These are phyloP conservation scores for Tephrocybe sp. DNA, from an alignment of 768 basidiomycete species.

Conservation along the genomic window DNA sequence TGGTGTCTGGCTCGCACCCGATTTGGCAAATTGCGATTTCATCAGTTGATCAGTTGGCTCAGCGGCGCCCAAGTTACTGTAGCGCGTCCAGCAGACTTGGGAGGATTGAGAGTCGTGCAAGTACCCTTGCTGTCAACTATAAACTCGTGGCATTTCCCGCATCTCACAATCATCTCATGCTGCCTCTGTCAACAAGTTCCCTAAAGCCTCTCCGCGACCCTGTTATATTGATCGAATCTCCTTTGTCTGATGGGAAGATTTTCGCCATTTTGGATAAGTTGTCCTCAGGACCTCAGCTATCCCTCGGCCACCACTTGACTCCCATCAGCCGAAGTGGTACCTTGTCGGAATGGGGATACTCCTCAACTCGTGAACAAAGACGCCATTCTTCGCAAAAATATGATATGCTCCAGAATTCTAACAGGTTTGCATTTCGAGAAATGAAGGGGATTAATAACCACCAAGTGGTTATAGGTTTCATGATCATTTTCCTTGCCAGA, in stretches of 20 bases:
- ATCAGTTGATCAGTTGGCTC: conserved; percentile 1
- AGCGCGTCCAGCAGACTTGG: neutral
- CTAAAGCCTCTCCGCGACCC: conserved; percentile 9
- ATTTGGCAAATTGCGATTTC: conserved; percentile 16
- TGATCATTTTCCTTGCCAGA: too few species aligned
- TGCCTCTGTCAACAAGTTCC: neutral
- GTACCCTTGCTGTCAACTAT: conserved; percentile 4
- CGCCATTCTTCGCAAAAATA: neutral
- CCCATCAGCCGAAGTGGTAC: conserved; percentile 11
- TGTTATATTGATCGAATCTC: conserved; percentile 9
- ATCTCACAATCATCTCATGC: conserved; percentile 12
- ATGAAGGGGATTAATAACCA: too few species aligned
- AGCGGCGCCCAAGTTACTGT: too few species aligned
- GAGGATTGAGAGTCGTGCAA: neutral
- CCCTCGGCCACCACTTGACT: neutral
- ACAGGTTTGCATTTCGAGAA: too few species aligned
- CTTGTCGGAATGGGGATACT: conserved; percentile 4
- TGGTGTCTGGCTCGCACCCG: conserved; percentile 10
- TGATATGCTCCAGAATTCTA: too few species aligned
- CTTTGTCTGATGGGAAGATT: conserved; percentile 17
- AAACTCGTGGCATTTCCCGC: conserved; percentile 16
- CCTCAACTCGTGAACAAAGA: neutral
- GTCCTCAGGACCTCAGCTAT: neutral
- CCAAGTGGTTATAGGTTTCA: too few species aligned
- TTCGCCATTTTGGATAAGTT: conserved; percentile 9